Conservation (phyloP, 1,139 yeast genomes). For the Pichia sp. region DNA sequence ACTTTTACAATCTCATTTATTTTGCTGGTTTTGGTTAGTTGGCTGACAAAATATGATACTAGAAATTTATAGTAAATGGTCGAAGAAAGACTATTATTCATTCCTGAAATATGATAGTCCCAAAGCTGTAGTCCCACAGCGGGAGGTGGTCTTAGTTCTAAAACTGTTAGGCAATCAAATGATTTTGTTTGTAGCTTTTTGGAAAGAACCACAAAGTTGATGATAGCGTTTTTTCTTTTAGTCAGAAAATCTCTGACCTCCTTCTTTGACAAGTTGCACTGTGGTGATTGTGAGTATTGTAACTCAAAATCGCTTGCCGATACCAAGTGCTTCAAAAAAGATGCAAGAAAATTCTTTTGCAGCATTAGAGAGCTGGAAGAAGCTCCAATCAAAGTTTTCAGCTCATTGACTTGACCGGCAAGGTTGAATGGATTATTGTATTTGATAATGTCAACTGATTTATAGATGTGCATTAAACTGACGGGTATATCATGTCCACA, state of each 20-base stretch:
- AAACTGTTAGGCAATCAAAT: constrained; percentile 5
- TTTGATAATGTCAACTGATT: constrained; percentile 13
- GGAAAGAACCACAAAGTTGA: neutral
- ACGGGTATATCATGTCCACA: constrained; percentile 6
- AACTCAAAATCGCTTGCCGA: constrained; percentile 6
- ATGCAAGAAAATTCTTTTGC: neutral
- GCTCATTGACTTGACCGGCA: neutral
- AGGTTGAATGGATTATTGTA: neutral
- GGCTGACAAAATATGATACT: constrained; percentile 1
- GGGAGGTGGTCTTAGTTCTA: neutral
- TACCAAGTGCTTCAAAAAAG: neutral
- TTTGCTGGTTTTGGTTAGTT: neutral
- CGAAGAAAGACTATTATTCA: constrained; percentile 1
- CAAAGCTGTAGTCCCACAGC: constrained; percentile 3
- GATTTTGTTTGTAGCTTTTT: neutral
- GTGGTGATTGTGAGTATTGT: neutral
- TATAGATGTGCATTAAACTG: constrained; percentile 9
- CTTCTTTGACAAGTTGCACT: neutral
- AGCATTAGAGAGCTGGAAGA: neutral
- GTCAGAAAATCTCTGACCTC: neutral
- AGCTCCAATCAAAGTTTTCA: neutral
- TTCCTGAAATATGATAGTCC: constrained; percentile 9
- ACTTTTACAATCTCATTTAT: constrained; percentile 9
- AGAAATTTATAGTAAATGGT: constrained; percentile 11
- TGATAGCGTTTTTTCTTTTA: neutral